Evolutionary conservation across 2,329 filamentous ascomycete species (phyloP), one percentile per base, ranked within the genome.

Genomic region (Colletotrichum gloeosporioides): DNA sequence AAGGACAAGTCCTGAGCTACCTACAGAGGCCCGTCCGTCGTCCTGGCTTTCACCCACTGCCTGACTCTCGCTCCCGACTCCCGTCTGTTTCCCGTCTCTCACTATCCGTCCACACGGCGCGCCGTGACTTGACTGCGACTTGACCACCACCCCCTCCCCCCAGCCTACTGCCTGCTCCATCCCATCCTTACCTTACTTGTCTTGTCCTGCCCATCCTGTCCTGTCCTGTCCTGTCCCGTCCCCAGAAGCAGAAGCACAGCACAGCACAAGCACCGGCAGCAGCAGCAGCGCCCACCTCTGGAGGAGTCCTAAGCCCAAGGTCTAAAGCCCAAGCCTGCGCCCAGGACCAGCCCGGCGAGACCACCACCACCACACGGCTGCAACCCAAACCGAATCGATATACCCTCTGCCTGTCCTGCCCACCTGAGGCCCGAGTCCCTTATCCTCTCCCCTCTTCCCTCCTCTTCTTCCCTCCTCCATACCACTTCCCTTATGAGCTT

Each of bases 401-500:
- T 75, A 71, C 71, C 75, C 67, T 75, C 68, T 71, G 75, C 67
- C 68, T 49, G 65, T 67, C 73, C 76, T 77, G 73, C 73, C 73
- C 67, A 76, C 72, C 63, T 53, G 53, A 62, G 74, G 76, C 61
- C 74, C 74, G 69, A 62, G 70, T 65, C 73, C 62, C 69, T 71
- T 76, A 77, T 73, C 18, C 61, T 65, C 68, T 75, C 76, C 74
- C 64, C 72, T 55, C 64, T 44, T 70, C 68, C 65, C 68, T 69
- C 57, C 70, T 77, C 66, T 67, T 74, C 63, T 67, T 67, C 69
- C 65, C 69, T 57, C 63, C 63, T 61, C 69, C 22, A 61, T 62
- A 67, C 65, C 80, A 64, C 79, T 83, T 86, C 88, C 87, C 73
- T 69, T 89, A 94, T 95, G 93, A 94, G 91, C 90, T 95, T 92